These are phyloP conservation scores for Arachis hypogaea DNA, from an alignment of 306 rosid species.

Conservation along the genomic window DNA sequence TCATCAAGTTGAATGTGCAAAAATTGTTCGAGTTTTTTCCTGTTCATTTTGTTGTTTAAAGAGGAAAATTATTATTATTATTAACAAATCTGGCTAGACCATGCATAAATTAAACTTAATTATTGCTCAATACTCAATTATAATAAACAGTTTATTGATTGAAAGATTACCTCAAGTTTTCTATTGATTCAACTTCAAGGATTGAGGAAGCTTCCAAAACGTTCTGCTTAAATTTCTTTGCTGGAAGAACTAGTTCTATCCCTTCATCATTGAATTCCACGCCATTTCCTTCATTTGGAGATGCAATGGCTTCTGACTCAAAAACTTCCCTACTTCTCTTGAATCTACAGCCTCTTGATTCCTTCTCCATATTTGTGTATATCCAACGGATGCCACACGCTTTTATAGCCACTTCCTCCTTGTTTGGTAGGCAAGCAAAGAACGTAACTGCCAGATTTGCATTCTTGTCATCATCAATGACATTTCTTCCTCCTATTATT, in stretches of 20 bases:
- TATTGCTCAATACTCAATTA: no score
- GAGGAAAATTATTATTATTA: no score
- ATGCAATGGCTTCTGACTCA: not conserved
- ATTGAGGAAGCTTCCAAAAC: no score
- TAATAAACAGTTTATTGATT: no score
- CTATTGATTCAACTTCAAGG: not conserved
- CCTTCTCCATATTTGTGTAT: not conserved
- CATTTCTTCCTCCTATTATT: not conserved
- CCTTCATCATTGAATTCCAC: not conserved
- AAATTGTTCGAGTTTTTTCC: not conserved
- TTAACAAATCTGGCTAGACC: no score
- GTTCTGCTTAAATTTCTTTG: not conserved
- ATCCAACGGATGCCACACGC: constrained; percentile 32
- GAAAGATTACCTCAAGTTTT: constrained; percentile 8
- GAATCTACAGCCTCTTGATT: not conserved
- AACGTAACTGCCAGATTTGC: constrained; percentile 27
- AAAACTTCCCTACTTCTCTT: not conserved
- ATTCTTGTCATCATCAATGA: not conserved
- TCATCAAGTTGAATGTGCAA: constrained; percentile 13
- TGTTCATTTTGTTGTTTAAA: no score
- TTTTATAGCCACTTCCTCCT: not conserved
- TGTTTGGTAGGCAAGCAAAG: not conserved
- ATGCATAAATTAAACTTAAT: no score
- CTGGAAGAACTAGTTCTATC: not conserved
- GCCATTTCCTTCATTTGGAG: not conserved